A percentile compares a stretch with the other conserved stretches of the same genome.
These are phyloP conservation scores for Syzygium malaccense DNA, from an alignment of 441 rosid genomes.

Conservation along the genomic window DNA sequence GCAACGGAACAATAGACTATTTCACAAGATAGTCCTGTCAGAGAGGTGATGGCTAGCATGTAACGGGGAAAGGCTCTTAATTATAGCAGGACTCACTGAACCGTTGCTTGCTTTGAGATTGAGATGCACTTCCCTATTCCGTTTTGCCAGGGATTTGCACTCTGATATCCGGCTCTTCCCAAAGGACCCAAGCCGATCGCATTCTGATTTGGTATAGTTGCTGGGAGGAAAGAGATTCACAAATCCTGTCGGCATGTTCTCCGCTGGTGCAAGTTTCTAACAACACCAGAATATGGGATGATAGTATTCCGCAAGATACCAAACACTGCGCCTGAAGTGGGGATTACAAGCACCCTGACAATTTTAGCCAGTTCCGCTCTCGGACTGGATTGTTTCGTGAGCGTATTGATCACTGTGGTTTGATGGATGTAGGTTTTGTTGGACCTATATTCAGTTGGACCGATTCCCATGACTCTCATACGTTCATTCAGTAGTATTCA, in stretches of 20 bases:
- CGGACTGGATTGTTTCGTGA: background rate
- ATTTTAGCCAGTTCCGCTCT: background rate
- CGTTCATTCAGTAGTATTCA: background rate
- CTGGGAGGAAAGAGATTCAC: background rate
- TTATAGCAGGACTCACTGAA: background rate
- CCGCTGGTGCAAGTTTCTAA: background rate
- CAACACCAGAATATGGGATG: background rate
- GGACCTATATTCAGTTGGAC: background rate
- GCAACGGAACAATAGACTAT: background rate
- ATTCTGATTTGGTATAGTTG: background rate
- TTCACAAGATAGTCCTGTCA: background rate
- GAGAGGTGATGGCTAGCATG: background rate
- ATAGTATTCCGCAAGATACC: background rate
- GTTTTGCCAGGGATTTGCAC: background rate
- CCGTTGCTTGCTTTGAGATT: background rate
- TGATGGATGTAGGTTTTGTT: background rate
- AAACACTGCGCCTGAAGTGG: background rate
- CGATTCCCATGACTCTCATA: background rate
- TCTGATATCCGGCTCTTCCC: background rate
- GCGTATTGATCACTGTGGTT: background rate
- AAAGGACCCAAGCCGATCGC: background rate
- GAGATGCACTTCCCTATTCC: background rate
- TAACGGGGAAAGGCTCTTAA: background rate
- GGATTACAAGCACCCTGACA: background rate
- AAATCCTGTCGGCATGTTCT: background rate